A percentile compares a stretch with the other conserved stretches of the same genome.
phyloP scores from a whole-genome alignment of 192 early-diverging fungal species.

The Helicostylum pulchrum region DNA sequence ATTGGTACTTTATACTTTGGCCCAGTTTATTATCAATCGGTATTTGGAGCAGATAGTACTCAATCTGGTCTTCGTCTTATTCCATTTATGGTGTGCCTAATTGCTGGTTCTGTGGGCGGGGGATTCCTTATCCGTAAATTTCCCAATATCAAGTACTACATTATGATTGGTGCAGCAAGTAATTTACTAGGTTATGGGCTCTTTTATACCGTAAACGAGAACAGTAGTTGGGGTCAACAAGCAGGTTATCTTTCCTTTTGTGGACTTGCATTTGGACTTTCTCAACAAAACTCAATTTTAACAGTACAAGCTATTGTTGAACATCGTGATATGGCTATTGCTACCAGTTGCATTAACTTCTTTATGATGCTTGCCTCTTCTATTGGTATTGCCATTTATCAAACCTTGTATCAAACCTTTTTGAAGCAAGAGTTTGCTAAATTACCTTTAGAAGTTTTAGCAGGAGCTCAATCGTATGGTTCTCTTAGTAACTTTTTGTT shows the following conservation, averaged over 20 bases:
- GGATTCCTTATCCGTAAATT: conserved; percentile 52
- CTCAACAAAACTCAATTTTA: conserved; percentile 51
- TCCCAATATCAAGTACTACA: conserved; percentile 46
- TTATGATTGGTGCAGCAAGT: conserved; percentile 51
- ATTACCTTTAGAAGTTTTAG: conserved; percentile 9
- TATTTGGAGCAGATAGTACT: conserved; percentile 52
- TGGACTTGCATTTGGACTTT: conserved; percentile 45
- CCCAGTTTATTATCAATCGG: conserved; percentile 63
- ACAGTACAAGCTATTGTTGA: conserved; percentile 42
- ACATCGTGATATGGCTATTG: conserved; percentile 45
- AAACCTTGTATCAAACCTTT: conserved; percentile 5
- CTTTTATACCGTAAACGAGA: conserved; percentile 51
- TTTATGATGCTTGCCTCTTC: conserved; percentile 24
- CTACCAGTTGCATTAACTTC: conserved; percentile 38
- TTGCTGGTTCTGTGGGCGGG: conserved; percentile 50
- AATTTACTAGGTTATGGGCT: conserved; percentile 54
- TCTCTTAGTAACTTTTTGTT: conserved; percentile 16
- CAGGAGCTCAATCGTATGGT: conserved; percentile 4
- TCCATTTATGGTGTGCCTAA: conserved; percentile 55
- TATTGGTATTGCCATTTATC: conserved; percentile 30
- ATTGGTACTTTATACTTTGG: conserved; percentile 60
- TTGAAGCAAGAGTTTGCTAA: neutral
- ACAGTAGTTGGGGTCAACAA: conserved; percentile 45
- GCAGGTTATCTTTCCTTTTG: conserved; percentile 53
- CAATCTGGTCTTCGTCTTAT: conserved; percentile 59